Base-by-base conservation (phyloP, 2,329 filamentous ascomycete species). In the Ceratocystis variospora region DNA sequence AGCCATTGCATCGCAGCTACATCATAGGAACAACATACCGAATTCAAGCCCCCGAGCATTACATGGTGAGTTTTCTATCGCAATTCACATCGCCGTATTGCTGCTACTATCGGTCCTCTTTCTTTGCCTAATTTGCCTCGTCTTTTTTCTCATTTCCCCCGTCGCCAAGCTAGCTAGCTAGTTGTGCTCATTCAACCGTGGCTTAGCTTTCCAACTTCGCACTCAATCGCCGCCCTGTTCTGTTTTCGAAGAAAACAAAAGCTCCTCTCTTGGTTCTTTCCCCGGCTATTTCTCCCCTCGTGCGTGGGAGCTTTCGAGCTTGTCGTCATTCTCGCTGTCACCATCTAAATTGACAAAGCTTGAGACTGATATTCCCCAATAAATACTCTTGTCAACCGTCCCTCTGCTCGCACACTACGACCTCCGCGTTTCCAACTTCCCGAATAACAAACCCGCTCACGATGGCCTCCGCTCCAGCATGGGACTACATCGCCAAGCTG, bases 401-500 rank as follows among this genome's bases (percentile, higher is more conserved):
- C 31, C n/a, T 37, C 8, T 10, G 19, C 10, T 31, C 17, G 5
- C 55, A 17, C n/a, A 33, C 31, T n/a, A 59, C 37, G 37, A 59
- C 55, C 2, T 33, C 7, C 28, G 12, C 10, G 37, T 59, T n/a
- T 37, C 31, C n/a, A 15, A 3, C 48, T 15, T 12, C 7, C 8
- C 28, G 8, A 28, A 33, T 10, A n/a, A 37, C 55, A 31, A 33
- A 59, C 33, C 15, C 3, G 2, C 17, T 28, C 61, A 53, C 41
- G 15, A 68, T 68, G 66, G 63, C 63, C 31, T 81, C 81, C 73
- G 75, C 78, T 70, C 83, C 86, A 73, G 87, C 90, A 76, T 97
- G 93, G 93, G 91, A 97, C 79, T 97, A 95, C 80, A 99, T 97
- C 75, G 92, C 93, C 76, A 99, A 99, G 78, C 89, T 99, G 72